Evolutionary conservation across 1,139 yeast species (phyloP), one percentile per base, ranked within the genome.

Genomic region (Lipomyces yarrowii): DNA sequence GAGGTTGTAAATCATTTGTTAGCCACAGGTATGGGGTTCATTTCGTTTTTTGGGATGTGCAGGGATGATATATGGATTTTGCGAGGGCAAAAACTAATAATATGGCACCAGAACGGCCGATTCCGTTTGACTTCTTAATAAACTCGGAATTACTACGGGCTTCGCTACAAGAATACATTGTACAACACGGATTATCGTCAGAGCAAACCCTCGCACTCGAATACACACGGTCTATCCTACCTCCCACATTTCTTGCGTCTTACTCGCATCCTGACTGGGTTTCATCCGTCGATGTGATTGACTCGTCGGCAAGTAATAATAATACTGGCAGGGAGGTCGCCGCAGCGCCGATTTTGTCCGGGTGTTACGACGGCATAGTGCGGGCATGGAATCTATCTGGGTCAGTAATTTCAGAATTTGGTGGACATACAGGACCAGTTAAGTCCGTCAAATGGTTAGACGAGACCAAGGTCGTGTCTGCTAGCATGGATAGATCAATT

Each of bases 241-340:
- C 99, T 26, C 99, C 99, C 15, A 87, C 94, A 54, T 93, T 87
- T 75, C 82, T 92, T 71, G 92, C 96, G 11, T 88, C 97, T 60
- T 94, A 88, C 78, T 86, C 88, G 73, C 93, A 93, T 75, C 97
- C 93, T 71, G 99, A 94, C 78, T 94, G 99, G 99, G 87, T 96
- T 46, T 90, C 97, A 10, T 84, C 96, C 0, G 83, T 93, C 57
- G 86, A 87, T 74, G 48, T 42, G 48, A 60, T 68, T 26, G 30
- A 26, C 30, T 3, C 30, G 2, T 26, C 30, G 30, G 2, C 30
- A 26, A 26, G 30, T 26, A 26, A 26, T 26, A 26, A 26, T 26
- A 26, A 26, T 4, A 26, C 2, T 26, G 4, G 30, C 30, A 26
- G 30, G 55, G 54, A 57, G 7, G 33, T 53, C 57, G 54, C 60